A percentile compares a stretch with the other conserved stretches of the same genome.
These are phyloP conservation scores for Heritiera fomes DNA, from an alignment of 345 rosid genomes.

Conservation along the genomic window DNA sequence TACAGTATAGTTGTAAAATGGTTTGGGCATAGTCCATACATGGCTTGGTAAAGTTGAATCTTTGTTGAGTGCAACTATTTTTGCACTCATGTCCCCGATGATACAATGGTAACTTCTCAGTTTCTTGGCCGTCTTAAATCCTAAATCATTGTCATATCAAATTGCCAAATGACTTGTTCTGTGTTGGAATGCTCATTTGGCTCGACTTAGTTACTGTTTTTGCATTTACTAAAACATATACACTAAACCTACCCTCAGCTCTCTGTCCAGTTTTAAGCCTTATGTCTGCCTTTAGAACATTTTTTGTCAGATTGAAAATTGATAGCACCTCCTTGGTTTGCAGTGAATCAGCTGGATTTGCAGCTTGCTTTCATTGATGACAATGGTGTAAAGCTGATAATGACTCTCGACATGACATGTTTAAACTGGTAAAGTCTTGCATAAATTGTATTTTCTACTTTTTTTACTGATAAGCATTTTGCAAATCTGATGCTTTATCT, in stretches of 20 bases:
- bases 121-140: neutral
- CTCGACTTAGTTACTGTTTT: neutral
- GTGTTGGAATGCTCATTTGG: neutral
- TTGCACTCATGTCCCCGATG: too few species aligned
- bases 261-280: neutral
- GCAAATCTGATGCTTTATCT: slow-evolving; percentile 6
- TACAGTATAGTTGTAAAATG: neutral
- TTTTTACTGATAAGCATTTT: neutral
- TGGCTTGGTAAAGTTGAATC: slow-evolving; percentile 1
- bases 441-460: slow-evolving; percentile 5
- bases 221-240: neutral
- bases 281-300: neutral
- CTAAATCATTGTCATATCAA: neutral
- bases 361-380: slow-evolving; percentile 55
- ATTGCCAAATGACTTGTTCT: neutral
- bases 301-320: slow-evolving; percentile 6
- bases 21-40: neutral
- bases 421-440: slow-evolving; percentile 58
- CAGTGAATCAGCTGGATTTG: slow-evolving; percentile 75
- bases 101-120: neutral
- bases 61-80: neutral
- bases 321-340: slow-evolving; percentile 19
- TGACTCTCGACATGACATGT: slow-evolving; percentile 62
- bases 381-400: slow-evolving; percentile 49
- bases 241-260: neutral